phyloP scores from a whole-genome alignment of 257 asterid species.

The Plantago elongata region DNA sequence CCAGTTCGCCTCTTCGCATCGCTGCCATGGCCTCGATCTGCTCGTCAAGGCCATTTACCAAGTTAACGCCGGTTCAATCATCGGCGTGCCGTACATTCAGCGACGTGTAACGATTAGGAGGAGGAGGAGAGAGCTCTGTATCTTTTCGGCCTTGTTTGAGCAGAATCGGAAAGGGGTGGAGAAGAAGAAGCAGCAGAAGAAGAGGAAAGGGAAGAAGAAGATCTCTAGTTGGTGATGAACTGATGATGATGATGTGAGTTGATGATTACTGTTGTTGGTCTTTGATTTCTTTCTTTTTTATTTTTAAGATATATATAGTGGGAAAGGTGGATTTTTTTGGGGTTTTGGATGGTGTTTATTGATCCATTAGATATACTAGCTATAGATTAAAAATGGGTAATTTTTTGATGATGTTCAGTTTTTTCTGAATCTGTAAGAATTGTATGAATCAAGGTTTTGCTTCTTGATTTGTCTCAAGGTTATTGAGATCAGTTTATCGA shows the following conservation, averaged over 20 bases:
- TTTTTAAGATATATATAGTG: background rate
- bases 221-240: conserved; percentile 43
- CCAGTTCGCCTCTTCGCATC: conserved; percentile 24
- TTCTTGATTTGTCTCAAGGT: conserved; percentile 17
- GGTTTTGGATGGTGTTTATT: conserved; percentile 28
- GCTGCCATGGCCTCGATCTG: conserved; percentile 85
- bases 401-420: conserved; percentile 6
- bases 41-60: conserved; percentile 83
- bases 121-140: conserved; percentile 37
- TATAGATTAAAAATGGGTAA: conserved; percentile 5
- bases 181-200: conserved; percentile 12
- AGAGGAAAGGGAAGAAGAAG: conserved; percentile 28
- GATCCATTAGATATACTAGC: conserved; percentile 13
- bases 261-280: background rate
- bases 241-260: background rate
- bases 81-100: conserved; percentile 84
- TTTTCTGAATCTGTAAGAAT: conserved; percentile 7
- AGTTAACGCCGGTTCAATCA: conserved; percentile 62
- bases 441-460: conserved; percentile 18
- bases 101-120: conserved; percentile 56
- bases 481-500: conserved; percentile 14
- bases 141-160: conserved; percentile 19
- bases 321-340: conserved; percentile 22
- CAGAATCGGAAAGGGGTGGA: conserved; percentile 13
- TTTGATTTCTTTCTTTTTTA: background rate